Evolutionary conservation across 2,329 filamentous ascomycete species (phyloP), one percentile per base, ranked within the genome.

Genomic region (Nemania sp.): DNA sequence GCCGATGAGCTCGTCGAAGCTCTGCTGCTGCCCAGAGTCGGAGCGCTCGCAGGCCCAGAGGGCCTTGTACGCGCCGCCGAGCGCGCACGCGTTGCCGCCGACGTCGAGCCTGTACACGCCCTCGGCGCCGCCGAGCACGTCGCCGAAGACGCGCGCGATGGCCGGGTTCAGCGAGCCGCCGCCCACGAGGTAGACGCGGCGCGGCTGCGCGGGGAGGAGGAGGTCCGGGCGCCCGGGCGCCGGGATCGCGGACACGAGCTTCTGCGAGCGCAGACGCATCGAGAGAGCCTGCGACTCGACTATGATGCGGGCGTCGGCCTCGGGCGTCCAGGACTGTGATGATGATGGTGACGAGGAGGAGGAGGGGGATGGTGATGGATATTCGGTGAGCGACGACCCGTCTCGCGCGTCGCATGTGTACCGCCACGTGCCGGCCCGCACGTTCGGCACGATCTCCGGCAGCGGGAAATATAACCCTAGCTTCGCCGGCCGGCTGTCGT

Each of bases 251-350:
- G 83, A 78, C 2, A 97, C 91, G 7, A 97, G 87, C 34, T 84
- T 87, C 59, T 88, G 87, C 15, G 91, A 92, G 43, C 95, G 91
- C 25, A 98, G 86, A 2, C 94, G 90, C 75, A 97, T 89, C 6
- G 91, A 96, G 9, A 99, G 86, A 51, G 96, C 88, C 75, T 99
- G 95, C n/a, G 90, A 95, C 79, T 99, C 95, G 62, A 98, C 84
- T 70, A 98, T 98, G 53, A 86, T 81, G 60, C 95, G 88, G 0
- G 92, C 89, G 74, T 98, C 94, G n/a, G 83, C 83, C 54, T 83
- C 78, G 1, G 85, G 79, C n/a, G 79, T 71, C 72, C 87, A 82
- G 77, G 43, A 83, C 87, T 6, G 76, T 69, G 7, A 6, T 37
- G 13, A 39, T n/a, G n/a, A n/a, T n/a, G 25, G 7, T 7, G 25